Percentiles rank a stretch among this genome's conserved stretches.
These are phyloP conservation scores for Syncephalastrum sp. DNA, from an alignment of 371 early-diverging fungal species.

Conservation along the genomic window DNA sequence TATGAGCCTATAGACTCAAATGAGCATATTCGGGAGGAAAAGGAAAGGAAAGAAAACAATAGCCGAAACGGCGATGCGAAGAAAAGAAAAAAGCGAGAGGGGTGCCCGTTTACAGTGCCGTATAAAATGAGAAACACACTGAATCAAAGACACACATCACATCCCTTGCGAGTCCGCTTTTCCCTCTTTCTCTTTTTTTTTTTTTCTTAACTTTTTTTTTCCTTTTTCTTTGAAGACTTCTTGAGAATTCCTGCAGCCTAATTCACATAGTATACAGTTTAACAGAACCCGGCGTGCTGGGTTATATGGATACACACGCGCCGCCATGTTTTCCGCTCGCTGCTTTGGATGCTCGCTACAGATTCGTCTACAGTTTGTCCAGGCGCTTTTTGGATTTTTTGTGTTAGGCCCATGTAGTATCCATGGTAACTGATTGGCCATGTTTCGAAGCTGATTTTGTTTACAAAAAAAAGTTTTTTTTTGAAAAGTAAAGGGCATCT, in stretches of 20 bases:
- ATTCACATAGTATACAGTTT: no score
- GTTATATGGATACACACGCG: no score
- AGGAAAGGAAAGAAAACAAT: slow-evolving; percentile 19
- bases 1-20: slow-evolving; percentile 13
- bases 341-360: not conserved
- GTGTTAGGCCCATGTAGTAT: slow-evolving; percentile 2
- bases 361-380: slow-evolving; percentile 5
- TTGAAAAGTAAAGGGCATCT: not conserved
- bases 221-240: slow-evolving; percentile 3
- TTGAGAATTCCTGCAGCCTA: not conserved
- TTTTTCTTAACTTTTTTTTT: slow-evolving; percentile 8
- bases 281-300: no score
- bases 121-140: slow-evolving; percentile 26
- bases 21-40: slow-evolving; percentile 16
- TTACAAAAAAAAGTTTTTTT: slow-evolving; percentile 16
- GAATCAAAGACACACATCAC: slow-evolving; percentile 20
- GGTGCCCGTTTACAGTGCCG: slow-evolving; percentile 14
- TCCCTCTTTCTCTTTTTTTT: slow-evolving; percentile 4
- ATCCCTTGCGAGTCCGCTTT: slow-evolving; percentile 1
- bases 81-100: slow-evolving; percentile 25
- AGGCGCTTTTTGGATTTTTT: slow-evolving; percentile 11
- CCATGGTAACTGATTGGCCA: slow-evolving; percentile 17
- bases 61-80: slow-evolving; percentile 14
- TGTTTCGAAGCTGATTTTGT: slow-evolving; percentile 22
- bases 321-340: slow-evolving; percentile 2